Percentiles rank a stretch among this genome's conserved stretches.
These are phyloP conservation scores for Populus simonii DNA, from an alignment of 345 rosid genomes.

Conservation along the genomic window DNA sequence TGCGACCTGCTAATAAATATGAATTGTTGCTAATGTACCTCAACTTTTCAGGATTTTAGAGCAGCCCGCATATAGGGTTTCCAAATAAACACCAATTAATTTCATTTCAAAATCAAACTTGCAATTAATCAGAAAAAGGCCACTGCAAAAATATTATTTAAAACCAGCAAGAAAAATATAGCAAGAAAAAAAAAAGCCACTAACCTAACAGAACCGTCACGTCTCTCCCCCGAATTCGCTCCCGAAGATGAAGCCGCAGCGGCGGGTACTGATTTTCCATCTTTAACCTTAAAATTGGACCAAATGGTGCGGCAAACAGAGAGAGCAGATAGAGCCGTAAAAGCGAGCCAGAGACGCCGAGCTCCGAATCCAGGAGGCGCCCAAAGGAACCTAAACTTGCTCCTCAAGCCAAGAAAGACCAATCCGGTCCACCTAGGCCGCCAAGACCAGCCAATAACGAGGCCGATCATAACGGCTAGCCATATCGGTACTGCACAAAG, in stretches of 20 bases:
- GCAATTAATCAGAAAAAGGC: not conserved
- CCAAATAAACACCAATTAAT: not conserved
- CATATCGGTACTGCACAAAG: constrained; percentile 95
- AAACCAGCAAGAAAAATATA: not conserved
- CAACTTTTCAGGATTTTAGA: not conserved
- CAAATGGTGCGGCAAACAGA: constrained; percentile 72
- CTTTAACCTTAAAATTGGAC: constrained; percentile 46
- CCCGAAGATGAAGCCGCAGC: constrained; percentile 9
- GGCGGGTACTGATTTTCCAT: constrained; percentile 30
- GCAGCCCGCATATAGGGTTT: not conserved
- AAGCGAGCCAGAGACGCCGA: constrained; percentile 87
- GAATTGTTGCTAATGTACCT: not conserved
- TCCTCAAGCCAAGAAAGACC: constrained; percentile 69
- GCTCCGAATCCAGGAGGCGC: constrained; percentile 97
- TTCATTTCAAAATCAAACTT: not conserved
- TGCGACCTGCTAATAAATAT: not conserved
- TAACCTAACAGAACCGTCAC: constrained; percentile 36
- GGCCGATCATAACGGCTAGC: constrained; percentile 94
- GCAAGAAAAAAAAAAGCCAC: constrained; percentile 5
- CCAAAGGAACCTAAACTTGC: constrained; percentile 75
- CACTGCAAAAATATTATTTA: not conserved
- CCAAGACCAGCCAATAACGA: constrained; percentile 96
- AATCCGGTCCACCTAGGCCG: constrained; percentile 93
- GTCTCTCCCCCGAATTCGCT: constrained; percentile 28
- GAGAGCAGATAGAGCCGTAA: constrained; percentile 84